Conservation (phyloP, 805 yeast genomes). For the Osmozyma mogii region DNA sequence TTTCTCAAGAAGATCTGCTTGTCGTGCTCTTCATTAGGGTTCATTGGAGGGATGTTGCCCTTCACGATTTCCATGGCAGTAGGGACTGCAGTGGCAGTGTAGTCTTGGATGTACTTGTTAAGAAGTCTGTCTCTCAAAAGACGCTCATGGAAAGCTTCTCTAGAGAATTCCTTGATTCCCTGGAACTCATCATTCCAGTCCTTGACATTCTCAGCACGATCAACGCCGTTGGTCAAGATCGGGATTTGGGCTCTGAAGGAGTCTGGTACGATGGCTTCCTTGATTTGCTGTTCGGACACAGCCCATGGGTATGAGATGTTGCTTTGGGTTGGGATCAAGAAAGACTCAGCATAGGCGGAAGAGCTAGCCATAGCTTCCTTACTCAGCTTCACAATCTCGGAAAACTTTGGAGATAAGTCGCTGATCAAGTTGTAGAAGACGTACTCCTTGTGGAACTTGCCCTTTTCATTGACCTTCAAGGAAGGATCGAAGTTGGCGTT, state of each 20-base stretch:
- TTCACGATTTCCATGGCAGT: slow-evolving; percentile 73
- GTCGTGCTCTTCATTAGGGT: slow-evolving; percentile 60
- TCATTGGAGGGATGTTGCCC: slow-evolving; percentile 70
- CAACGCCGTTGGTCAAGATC: slow-evolving; percentile 46
- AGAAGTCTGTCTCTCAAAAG: slow-evolving; percentile 69
- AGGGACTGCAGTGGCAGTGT: slow-evolving; percentile 63
- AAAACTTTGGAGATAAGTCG: slow-evolving; percentile 58
- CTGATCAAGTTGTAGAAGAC: slow-evolving; percentile 55
- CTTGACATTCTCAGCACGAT: slow-evolving; percentile 48
- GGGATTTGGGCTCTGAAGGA: slow-evolving; percentile 51
- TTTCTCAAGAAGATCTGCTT: slow-evolving; percentile 67
- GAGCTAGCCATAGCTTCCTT: slow-evolving; percentile 33
- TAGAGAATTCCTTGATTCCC: slow-evolving; percentile 65
- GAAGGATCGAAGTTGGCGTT: slow-evolving; percentile 64
- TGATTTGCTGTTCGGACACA: slow-evolving; percentile 22
- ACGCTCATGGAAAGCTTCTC: slow-evolving; percentile 51
- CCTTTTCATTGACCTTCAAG: slow-evolving; percentile 33
- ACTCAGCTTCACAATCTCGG: slow-evolving; percentile 44
- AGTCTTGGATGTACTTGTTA: slow-evolving; percentile 65
- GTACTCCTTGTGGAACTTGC: slow-evolving; percentile 29
- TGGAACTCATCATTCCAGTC: slow-evolving; percentile 94
- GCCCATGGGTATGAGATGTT: slow-evolving; percentile 75
- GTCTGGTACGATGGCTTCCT: slow-evolving; percentile 37
- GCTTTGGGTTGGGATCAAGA: slow-evolving; percentile 52
- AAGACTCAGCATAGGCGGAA: slow-evolving; percentile 44